Conservation (phyloP, 75 land plant genomes). For the Sequoia sempervirens region DNA sequence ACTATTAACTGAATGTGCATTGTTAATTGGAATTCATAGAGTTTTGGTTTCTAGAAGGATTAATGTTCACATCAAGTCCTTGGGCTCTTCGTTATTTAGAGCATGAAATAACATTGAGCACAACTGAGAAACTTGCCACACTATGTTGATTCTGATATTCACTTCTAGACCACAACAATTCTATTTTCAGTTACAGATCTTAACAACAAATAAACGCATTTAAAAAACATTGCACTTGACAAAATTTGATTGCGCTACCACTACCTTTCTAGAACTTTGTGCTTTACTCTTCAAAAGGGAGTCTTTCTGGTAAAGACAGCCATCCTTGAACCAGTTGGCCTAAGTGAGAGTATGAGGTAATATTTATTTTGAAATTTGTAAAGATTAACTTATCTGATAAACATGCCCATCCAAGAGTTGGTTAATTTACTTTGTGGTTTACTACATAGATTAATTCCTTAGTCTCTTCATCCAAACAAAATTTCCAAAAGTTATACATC, state of each 20-base stretch:
- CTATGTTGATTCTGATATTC: neutral
- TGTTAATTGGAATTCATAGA: too few species aligned
- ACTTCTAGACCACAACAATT: neutral
- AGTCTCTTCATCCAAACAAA: neutral
- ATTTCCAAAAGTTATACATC: neutral
- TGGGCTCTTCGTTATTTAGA: too few species aligned
- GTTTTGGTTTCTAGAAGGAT: too few species aligned
- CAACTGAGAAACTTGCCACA: neutral
- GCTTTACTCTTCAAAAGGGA: neutral
- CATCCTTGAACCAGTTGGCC: neutral
- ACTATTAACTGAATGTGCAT: too few species aligned
- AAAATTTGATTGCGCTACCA: too few species aligned
- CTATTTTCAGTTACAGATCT: neutral
- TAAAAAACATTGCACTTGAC: neutral
- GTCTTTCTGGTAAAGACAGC: neutral
- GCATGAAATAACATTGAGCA: neutral
- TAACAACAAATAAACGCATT: neutral
- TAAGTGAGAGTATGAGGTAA: too few species aligned
- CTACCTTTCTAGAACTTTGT: neutral
- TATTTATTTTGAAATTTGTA: too few species aligned
- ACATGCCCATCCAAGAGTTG: neutral
- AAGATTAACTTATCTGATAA: too few species aligned
- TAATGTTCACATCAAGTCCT: neutral
- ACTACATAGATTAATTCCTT: neutral
- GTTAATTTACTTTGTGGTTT: too few species aligned